Percentiles rank a stretch among this genome's conserved stretches.
Conservation (phyloP, 192 early-diverging fungal genomes). For the Backusella sp. region DNA sequence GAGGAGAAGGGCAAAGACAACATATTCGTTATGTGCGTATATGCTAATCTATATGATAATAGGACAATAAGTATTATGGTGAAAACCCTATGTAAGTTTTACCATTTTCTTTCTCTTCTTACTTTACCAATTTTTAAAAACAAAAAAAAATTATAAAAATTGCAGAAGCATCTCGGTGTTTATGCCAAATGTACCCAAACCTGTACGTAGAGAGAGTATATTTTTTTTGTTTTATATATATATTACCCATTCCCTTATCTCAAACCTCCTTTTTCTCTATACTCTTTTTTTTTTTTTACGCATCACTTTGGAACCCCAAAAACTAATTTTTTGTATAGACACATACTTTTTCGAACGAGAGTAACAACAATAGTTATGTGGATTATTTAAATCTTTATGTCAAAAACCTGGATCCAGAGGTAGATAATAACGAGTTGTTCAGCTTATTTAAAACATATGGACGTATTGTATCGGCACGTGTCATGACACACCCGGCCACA, state of each 20-base stretch:
- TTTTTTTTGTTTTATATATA: constrained; percentile 10
- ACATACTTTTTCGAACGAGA: constrained; percentile 2
- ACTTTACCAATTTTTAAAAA: background rate
- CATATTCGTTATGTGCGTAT: background rate
- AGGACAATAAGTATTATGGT: constrained; percentile 13
- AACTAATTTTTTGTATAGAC: constrained; percentile 3
- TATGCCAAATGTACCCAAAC: constrained; percentile 9
- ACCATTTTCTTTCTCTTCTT: background rate
- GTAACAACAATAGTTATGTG: constrained; percentile 31
- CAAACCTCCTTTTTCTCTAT: background rate
- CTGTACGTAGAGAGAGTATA: background rate
- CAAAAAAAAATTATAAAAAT: background rate
- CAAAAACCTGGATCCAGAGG: constrained; percentile 91
- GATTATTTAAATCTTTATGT: constrained; percentile 86
- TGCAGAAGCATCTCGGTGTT: constrained; percentile 6
- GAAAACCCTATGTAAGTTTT: constrained; percentile 23
- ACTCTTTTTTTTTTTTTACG: background rate
- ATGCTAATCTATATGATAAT: background rate
- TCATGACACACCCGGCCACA: constrained; percentile 71
- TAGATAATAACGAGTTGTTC: constrained; percentile 91
- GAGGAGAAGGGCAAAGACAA: background rate
- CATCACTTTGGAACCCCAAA: background rate
- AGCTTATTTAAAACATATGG: constrained; percentile 89
- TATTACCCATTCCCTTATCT: background rate
- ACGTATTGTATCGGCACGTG: constrained; percentile 86